Conservation (phyloP, 352 stramenopile genomes). For the Peronospora farinosa region DNA sequence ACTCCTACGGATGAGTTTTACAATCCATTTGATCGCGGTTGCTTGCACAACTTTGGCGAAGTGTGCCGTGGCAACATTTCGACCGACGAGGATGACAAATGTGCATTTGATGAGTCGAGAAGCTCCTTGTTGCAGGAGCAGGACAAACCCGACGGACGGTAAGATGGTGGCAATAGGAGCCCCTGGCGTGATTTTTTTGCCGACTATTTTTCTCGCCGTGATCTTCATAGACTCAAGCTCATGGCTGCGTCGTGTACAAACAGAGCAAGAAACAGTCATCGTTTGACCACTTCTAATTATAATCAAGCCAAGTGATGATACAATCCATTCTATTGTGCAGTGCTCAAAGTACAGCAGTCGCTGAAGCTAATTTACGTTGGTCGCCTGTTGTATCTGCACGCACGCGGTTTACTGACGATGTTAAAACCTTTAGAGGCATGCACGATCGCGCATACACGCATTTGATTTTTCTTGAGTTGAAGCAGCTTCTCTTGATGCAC, state of each 20-base stretch:
- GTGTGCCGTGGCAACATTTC: slow-evolving; percentile 34
- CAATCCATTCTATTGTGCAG: background rate
- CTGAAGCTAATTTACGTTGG: no score
- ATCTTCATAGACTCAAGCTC: background rate
- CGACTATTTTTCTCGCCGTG: slow-evolving; percentile 6
- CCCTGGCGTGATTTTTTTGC: slow-evolving; percentile 5
- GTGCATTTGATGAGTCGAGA: slow-evolving; percentile 7
- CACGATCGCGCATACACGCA: slow-evolving; percentile 85
- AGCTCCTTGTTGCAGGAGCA: slow-evolving; percentile 20
- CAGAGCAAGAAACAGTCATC: background rate
- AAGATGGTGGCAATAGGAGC: background rate
- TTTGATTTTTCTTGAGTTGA: slow-evolving; percentile 86
- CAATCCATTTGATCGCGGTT: slow-evolving; percentile 71
- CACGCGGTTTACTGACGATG: slow-evolving; percentile 30
- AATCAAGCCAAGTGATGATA: background rate
- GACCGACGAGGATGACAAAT: slow-evolving; percentile 13
- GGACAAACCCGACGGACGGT: slow-evolving; percentile 10
- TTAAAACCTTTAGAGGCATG: slow-evolving; percentile 59
- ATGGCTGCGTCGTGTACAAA: background rate
- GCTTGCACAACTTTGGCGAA: slow-evolving; percentile 50
- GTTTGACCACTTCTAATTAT: background rate
- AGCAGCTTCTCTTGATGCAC: slow-evolving; percentile 76
- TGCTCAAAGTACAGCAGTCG: background rate
- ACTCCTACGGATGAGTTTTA: slow-evolving; percentile 70
- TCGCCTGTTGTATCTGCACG: slow-evolving; percentile 11